Base-by-base conservation (phyloP, 371 early-diverging fungal genomes). In the Rhizopus stolonifer region DNA sequence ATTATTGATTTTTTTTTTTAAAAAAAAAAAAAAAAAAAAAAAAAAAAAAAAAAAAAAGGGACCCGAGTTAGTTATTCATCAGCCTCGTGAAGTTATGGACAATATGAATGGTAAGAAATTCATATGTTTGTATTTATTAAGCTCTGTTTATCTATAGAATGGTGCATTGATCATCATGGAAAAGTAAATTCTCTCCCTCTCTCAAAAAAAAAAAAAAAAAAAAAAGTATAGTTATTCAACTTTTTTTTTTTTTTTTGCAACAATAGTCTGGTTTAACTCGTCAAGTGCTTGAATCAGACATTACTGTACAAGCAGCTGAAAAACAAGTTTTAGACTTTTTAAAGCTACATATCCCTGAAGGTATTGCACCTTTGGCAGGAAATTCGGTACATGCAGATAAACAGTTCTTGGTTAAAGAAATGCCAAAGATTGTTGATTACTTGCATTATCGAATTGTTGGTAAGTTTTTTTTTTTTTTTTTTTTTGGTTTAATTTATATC, bases 331-430 rank as follows among this genome's bases (percentile, higher is more conserved):
- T 91, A 13, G 76, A 67, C 0, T 91, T 95, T 59, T 72, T 96
- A 45, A 73, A 85, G 52, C 23, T 70, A 29, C 84, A 92, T 68
- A 74, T 92, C 45, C 78, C 83, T 4, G 40, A 66, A 4, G 70
- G 88, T 11, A 68, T 72, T 2, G 92, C 86, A 0, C 82, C 90
- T 11, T 71, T 96, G 33, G 95, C 93, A 0, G 97, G 97, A n/a
- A 97, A 94, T 74, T 88, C 92, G 24, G 94, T 94, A 2, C 93
- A 95, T 66, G 89, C 84, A 15, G 96, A 96, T 63, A 86, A 88
- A 55, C 79, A 75, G 26, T 96, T 95, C 43, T 65, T 96, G 46
- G 69, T 76, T 25, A 84, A 86, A 49, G 88, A 90, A 46, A 93
- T 96, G 93, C 91, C 92, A 1, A 59, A 67, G 23, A 52, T 96